Conservation (phyloP, 768 basidiomycete species). For the Infundibulicybe gibba region DNA sequence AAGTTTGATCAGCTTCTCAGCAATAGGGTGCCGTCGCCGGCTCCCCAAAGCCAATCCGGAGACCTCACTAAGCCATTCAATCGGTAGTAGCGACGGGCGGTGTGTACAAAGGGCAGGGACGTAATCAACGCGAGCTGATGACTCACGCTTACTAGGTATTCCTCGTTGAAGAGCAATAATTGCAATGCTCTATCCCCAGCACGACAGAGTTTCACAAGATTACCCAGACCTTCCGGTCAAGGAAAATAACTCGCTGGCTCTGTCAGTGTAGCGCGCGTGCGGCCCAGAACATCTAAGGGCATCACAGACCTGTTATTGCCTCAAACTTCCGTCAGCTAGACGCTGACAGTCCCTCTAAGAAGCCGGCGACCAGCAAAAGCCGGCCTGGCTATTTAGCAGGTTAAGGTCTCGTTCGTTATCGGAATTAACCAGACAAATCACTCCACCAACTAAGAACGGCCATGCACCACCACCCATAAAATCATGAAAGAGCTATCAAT, state of each 20-base stretch:
- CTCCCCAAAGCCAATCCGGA: slow-evolving; percentile 73
- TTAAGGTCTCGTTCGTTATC: slow-evolving; percentile 81
- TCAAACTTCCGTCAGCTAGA: slow-evolving; percentile 83
- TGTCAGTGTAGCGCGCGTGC: slow-evolving; percentile 88
- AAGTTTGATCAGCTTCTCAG: no score
- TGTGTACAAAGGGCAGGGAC: slow-evolving; percentile 87
- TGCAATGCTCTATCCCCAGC: slow-evolving; percentile 89
- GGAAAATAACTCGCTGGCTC: slow-evolving; percentile 80
- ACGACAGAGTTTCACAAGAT: slow-evolving; percentile 79
- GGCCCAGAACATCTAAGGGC: slow-evolving; percentile 89
- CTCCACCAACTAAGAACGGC: slow-evolving; percentile 86
- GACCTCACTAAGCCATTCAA: slow-evolving; percentile 90
- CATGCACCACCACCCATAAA: slow-evolving; percentile 87
- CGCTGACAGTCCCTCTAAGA: slow-evolving; percentile 85
- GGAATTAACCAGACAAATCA: slow-evolving; percentile 96
- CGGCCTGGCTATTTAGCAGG: slow-evolving; percentile 61
- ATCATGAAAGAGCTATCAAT: no score
- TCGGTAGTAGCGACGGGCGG: slow-evolving; percentile 89
- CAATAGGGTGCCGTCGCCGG: slow-evolving; percentile 42
- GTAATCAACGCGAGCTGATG: slow-evolving; percentile 88
- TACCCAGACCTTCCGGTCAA: slow-evolving; percentile 44
- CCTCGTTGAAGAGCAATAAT: slow-evolving; percentile 92
- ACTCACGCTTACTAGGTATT: slow-evolving; percentile 87
- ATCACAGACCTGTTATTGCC: slow-evolving; percentile 92
- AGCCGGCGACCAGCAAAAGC: slow-evolving; percentile 72